phyloP scores from a whole-genome alignment of 1,284 basidiomycete genomes.

The Sparassis latifolia region DNA sequence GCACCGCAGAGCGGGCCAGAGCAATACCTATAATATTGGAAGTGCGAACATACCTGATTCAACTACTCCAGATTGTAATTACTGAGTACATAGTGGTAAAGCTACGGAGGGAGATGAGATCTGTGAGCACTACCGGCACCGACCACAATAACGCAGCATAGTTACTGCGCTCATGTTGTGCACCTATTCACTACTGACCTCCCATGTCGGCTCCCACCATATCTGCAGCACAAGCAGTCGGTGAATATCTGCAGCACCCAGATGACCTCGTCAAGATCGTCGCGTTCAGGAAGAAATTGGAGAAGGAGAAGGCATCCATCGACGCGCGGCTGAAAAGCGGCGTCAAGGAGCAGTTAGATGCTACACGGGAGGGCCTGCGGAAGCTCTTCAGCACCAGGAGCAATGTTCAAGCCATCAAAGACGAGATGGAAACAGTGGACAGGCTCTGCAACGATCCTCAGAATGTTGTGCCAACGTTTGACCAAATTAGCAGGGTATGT shows the following conservation, averaged over 20 bases:
- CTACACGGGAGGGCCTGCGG: slow-evolving; percentile 84
- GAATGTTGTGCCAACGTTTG: slow-evolving; percentile 74
- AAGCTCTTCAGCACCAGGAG: slow-evolving; percentile 80
- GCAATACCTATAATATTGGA: too few relatives aligned
- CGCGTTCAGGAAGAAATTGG: slow-evolving; percentile 88
- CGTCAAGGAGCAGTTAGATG: slow-evolving; percentile 90
- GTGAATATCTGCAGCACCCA: slow-evolving; percentile 85
- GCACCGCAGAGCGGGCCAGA: too few relatives aligned
- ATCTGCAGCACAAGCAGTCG: slow-evolving; percentile 77
- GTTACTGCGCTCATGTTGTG: not conserved
- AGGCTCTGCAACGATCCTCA: slow-evolving; percentile 71
- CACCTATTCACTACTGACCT: not conserved
- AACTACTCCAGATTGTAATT: too few relatives aligned
- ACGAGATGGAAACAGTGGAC: slow-evolving; percentile 89
- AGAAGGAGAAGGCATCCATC: slow-evolving; percentile 96
- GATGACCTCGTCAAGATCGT: slow-evolving; percentile 91
- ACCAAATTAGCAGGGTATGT: slow-evolving; percentile 86
- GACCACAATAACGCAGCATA: too few relatives aligned
- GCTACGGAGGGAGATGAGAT: too few relatives aligned
- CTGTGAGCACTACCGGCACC: too few relatives aligned
- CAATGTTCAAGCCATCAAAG: slow-evolving; percentile 83
- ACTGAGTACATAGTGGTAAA: too few relatives aligned
- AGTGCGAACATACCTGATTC: too few relatives aligned
- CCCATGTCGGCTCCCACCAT: slow-evolving; percentile 32
- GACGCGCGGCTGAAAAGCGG: slow-evolving; percentile 89